These are phyloP conservation scores for Aspergillus quadrilineatus DNA, from an alignment of 2,329 filamentous ascomycete genomes.

Conservation along the genomic window DNA sequence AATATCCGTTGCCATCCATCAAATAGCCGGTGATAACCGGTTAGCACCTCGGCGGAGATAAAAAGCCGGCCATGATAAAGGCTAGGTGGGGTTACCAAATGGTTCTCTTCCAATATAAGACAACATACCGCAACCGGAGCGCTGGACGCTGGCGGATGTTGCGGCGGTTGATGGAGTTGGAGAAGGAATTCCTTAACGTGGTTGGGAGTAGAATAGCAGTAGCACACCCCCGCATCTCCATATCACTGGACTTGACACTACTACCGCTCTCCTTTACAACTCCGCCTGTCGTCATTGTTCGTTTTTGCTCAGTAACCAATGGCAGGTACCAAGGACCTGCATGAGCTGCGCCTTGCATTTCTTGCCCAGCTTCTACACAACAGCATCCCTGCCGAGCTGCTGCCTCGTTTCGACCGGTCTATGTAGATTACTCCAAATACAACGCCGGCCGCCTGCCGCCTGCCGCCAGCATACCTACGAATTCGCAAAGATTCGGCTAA, in stretches of 20 bases:
- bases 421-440: constrained; percentile 44
- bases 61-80: not conserved
- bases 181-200: not conserved
- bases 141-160: not conserved
- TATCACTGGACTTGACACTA: not conserved
- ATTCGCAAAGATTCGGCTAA: constrained; percentile 40
- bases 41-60: not conserved
- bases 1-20: constrained; percentile 7
- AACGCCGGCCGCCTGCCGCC: constrained; percentile 43
- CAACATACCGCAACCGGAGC: not conserved
- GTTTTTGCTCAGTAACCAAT: constrained; percentile 6
- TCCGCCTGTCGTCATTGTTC: not conserved
- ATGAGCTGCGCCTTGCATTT: constrained; percentile 24
- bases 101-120: not conserved
- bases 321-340: constrained; percentile 24
- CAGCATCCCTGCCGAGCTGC: constrained; percentile 40
- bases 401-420: constrained; percentile 42
- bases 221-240: constrained; percentile 1
- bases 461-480: constrained; percentile 44
- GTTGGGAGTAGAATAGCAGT: not conserved
- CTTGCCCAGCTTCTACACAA: constrained; percentile 42
- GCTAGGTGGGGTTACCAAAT: not conserved
- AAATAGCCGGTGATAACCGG: constrained; percentile 10
- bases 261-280: not conserved
- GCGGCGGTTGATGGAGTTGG: not conserved